Base-by-base conservation (phyloP, 345 rosid genomes). In the Pugionium dolabratum region DNA sequence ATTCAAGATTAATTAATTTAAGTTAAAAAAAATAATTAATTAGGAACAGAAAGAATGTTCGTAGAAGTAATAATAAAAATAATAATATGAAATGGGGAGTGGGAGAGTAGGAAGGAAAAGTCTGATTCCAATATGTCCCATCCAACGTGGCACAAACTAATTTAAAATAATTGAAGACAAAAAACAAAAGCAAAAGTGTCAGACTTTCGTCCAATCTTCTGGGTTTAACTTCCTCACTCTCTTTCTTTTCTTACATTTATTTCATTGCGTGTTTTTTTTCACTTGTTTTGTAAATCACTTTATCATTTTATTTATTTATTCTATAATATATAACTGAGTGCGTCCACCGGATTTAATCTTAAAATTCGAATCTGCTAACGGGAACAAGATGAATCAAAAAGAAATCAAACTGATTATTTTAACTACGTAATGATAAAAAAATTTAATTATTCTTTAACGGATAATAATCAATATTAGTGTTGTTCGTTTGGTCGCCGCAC, bases 141-240 rank as follows among this genome's bases (percentile, higher is more conserved):
- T 74, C 69, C 42, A 54, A 37, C 73, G 46, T 67, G 46, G 67
- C 56, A 50, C 35, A 43, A 28, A 48, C 32, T 46, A 47, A 39
- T 32, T 33, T 10, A 4, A 7, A 32, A 29, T 27, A 0, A 28
- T n/a, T 8, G 0, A 44, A 58, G 4, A 10, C 6, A 18, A 29
- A 4, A 43, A 42, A 28, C 29, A 56, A 65, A 61, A 46, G 69
- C 47, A 67, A 67, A 67, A 67, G 42, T 74, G 78, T 74, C 78
- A 74, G 78, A 73, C 73, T 67, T 65, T 62, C 64, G 64, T 74
- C 77, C 77, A 74, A 67, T 74, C 69, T 74, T 67, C 67, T 67
- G 73, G 73, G 77, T 74, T 67, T 67, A 74, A 54, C 73, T 67
- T 74, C 41, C 72, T 59, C 67, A 67, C 44, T 44, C 55, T 49